phyloP scores from a whole-genome alignment of 139 green algal species.

The Chlorella sp. region DNA sequence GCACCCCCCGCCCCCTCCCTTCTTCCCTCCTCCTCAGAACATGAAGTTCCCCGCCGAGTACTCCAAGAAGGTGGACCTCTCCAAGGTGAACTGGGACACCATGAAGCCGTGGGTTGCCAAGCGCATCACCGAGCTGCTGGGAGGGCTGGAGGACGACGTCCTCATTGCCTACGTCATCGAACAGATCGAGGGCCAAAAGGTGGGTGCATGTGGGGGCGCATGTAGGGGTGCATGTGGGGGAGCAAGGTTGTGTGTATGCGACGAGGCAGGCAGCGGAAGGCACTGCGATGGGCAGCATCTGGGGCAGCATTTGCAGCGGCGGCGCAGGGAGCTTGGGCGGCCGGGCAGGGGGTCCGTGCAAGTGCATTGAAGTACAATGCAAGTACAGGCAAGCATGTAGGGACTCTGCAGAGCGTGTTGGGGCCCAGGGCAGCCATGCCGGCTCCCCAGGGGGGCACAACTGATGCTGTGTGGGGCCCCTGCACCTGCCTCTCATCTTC shows the following conservation, averaged over 20 bases:
- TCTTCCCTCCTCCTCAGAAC: neutral
- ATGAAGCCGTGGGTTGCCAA: conserved; percentile 95
- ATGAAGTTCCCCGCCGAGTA: conserved; percentile 88
- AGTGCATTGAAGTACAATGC: too few relatives aligned
- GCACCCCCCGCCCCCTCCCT: neutral
- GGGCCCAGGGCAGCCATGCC: too few relatives aligned
- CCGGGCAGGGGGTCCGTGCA: too few relatives aligned
- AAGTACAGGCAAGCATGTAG: too few relatives aligned
- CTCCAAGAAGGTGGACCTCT: conserved; percentile 79
- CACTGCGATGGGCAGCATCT: too few relatives aligned
- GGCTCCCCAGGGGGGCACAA: too few relatives aligned
- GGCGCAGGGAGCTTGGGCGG: too few relatives aligned
- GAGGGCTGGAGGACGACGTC: conserved; percentile 94
- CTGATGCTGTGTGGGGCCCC: too few relatives aligned
- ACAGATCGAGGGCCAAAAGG: conserved; percentile 81
- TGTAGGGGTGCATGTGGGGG: neutral
- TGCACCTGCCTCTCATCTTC: too few relatives aligned
- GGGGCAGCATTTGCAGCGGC: too few relatives aligned
- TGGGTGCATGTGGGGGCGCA: neutral
- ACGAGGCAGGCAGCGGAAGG: too few relatives aligned
- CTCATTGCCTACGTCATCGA: conserved; percentile 93
- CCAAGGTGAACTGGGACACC: conserved; percentile 86
- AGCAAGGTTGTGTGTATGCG: neutral
- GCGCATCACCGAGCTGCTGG: conserved; percentile 93
- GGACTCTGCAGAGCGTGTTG: too few relatives aligned